Evolutionary conservation across 2,329 filamentous ascomycete genomes (phyloP).

Genomic region (Penicillium sumatraense): DNA sequence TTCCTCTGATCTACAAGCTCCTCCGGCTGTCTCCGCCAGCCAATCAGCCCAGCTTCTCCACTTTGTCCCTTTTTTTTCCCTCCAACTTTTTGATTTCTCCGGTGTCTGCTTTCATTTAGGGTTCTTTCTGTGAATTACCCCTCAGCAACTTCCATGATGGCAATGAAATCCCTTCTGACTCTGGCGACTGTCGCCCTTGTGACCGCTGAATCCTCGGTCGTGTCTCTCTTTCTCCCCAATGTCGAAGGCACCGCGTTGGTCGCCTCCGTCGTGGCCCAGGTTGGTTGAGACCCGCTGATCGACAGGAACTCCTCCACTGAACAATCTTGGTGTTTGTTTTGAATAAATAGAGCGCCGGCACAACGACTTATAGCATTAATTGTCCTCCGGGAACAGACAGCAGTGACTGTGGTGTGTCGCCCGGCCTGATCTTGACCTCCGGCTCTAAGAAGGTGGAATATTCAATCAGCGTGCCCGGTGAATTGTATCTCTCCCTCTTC

Average conservation of each 20-base stretch:
- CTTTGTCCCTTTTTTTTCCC: background rate
- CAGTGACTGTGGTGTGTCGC: constrained; percentile 32
- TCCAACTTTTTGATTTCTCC: background rate
- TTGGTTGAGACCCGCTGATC: constrained; percentile 13
- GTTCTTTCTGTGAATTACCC: background rate
- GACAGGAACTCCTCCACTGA: background rate
- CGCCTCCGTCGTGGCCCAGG: constrained; percentile 31
- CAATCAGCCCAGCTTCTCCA: background rate
- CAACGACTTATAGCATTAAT: constrained; percentile 32
- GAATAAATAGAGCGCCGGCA: constrained; percentile 24
- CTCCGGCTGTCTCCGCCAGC: background rate
- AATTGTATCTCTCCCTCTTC: constrained; percentile 11
- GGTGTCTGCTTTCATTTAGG: background rate
- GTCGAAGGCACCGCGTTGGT: constrained; percentile 21
- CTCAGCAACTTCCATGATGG: constrained; percentile 13
- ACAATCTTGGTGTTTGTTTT: background rate
- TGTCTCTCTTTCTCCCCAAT: constrained; percentile 31
- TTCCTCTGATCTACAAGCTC: background rate
- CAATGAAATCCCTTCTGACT: constrained; percentile 15
- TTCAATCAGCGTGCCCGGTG: constrained; percentile 10
- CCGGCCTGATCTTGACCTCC: constrained; percentile 27
- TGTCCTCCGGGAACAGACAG: constrained; percentile 27
- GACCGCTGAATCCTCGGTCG: constrained; percentile 23
- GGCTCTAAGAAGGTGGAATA: constrained; percentile 18
- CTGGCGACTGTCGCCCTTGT: constrained; percentile 24